These are phyloP conservation scores for Colletotrichum kahawae DNA, from an alignment of 2,329 filamentous ascomycete genomes.

Conservation along the genomic window DNA sequence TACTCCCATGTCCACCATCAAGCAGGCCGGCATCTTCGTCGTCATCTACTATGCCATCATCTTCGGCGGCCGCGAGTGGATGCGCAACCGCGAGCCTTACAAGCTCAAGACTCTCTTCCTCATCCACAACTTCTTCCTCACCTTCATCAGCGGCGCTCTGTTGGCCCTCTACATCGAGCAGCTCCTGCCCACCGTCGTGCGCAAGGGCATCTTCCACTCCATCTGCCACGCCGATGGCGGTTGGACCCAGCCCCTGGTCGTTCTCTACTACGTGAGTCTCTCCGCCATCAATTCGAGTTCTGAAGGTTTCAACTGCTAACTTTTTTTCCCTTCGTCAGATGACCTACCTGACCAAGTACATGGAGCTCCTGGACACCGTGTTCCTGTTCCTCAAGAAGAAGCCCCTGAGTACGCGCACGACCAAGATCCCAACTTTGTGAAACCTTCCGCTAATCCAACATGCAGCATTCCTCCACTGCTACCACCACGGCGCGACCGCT, in stretches of 20 bases:
- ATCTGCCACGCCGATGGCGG: conserved; percentile 85
- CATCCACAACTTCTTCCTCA: conserved; percentile 96
- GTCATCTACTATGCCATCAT: conserved; percentile 91
- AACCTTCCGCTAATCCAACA: conserved; percentile 32
- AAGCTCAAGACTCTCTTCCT: conserved; percentile 91
- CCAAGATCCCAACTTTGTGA: background rate
- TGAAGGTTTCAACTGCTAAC: background rate
- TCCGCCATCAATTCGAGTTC: background rate
- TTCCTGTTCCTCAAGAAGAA: conserved; percentile 99
- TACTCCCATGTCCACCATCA: conserved; percentile 90
- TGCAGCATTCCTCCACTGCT: conserved; percentile 93
- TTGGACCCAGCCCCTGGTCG: conserved; percentile 92
- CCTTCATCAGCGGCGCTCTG: conserved; percentile 79
- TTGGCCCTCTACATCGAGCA: conserved; percentile 90
- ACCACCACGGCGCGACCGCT: conserved; percentile 96
- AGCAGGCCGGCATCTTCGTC: conserved; percentile 80
- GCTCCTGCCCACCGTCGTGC: conserved; percentile 80
- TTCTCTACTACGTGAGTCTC: conserved; percentile 90
- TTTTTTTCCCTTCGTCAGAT: conserved; percentile 58
- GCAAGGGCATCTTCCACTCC: conserved; percentile 83
- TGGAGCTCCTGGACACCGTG: conserved; percentile 92
- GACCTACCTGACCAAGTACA: conserved; percentile 98
- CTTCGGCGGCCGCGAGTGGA: conserved; percentile 89
- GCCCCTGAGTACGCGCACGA: conserved; percentile 72
- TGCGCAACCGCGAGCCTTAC: conserved; percentile 85